These are phyloP conservation scores for Volvariella surrecta DNA, from an alignment of 1,284 basidiomycete genomes.

Conservation along the genomic window DNA sequence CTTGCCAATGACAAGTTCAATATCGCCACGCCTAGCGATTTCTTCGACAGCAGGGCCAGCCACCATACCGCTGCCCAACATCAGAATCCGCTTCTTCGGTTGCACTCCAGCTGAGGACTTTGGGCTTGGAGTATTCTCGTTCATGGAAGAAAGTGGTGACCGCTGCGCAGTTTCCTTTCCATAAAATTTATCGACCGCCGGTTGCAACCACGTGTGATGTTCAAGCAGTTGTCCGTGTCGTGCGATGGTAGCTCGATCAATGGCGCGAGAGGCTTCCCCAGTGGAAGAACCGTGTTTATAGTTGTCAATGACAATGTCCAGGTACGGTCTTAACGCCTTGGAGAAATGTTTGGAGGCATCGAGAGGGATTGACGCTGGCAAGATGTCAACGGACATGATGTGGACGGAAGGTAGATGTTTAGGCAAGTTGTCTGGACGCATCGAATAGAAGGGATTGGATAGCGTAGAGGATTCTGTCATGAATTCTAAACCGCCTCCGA, in stretches of 20 bases:
- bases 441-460: constrained; percentile 63
- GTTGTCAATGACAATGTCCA: constrained; percentile 43
- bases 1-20: constrained; percentile 71
- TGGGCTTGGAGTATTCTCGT: constrained; percentile 1
- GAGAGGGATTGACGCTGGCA: constrained; percentile 74
- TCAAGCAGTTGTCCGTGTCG: constrained; percentile 43
- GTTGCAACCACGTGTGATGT: constrained; percentile 52
- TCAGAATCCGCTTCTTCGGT: constrained; percentile 62
- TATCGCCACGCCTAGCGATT: constrained; percentile 47
- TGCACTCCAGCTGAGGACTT: constrained; percentile 3
- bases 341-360: constrained; percentile 81
- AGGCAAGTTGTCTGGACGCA: constrained; percentile 33
- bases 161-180: constrained; percentile 1
- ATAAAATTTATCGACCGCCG: constrained; percentile 39
- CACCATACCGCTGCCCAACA: constrained; percentile 91
- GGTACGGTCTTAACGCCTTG: constrained; percentile 55
- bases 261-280: constrained; percentile 24
- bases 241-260: constrained; percentile 70
- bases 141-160: neutral
- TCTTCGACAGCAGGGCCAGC: constrained; percentile 78
- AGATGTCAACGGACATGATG: constrained; percentile 84
- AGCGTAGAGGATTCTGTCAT: constrained; percentile 68
- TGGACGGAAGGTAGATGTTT: constrained; percentile 48
- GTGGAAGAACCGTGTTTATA: constrained; percentile 13
- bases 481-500: constrained; percentile 81